Conservation (phyloP, 1,139 yeast species). For the Fermentozyma sake region DNA sequence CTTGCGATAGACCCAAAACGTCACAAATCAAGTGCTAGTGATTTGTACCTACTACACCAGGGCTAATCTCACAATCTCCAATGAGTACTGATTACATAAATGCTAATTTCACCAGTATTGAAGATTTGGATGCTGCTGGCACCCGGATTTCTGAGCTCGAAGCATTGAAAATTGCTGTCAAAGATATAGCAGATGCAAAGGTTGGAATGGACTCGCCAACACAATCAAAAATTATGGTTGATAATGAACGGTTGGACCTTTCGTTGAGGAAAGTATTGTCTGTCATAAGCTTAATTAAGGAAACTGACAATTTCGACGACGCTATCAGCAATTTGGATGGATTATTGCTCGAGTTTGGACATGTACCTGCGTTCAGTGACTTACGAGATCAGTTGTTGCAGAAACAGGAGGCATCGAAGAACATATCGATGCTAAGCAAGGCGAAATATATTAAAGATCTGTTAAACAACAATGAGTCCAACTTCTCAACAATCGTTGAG, state of each 20-base stretch:
- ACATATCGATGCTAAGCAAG: too few relatives aligned
- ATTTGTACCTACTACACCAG: too few relatives aligned
- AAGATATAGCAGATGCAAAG: conserved; percentile 9
- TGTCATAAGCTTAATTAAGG: too few relatives aligned
- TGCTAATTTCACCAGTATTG: conserved; percentile 21
- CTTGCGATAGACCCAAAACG: too few relatives aligned
- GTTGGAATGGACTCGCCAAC: conserved; percentile 3
- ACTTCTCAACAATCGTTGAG: too few relatives aligned
- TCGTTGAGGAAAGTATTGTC: too few relatives aligned
- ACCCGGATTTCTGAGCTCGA: conserved; percentile 17
- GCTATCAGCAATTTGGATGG: conserved; percentile 7
- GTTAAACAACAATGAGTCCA: too few relatives aligned
- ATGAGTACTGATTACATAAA: conserved; percentile 26
- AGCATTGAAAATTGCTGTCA: conserved; percentile 10
- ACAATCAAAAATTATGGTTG: conserved; percentile 2
- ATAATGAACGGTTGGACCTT: conserved; percentile 3
- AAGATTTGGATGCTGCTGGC: conserved; percentile 23
- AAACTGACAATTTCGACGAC: too few relatives aligned
- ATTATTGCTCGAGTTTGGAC: conserved; percentile 9
- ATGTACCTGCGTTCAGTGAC: conserved; percentile 11
- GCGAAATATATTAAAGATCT: too few relatives aligned
- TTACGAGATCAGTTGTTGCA: conserved; percentile 9
- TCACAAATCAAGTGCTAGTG: too few relatives aligned
- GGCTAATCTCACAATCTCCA: background rate
- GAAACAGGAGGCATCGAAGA: conserved; percentile 1